phyloP scores from a whole-genome alignment of 2,329 filamentous ascomycete genomes.

The Fusarium albidum region DNA sequence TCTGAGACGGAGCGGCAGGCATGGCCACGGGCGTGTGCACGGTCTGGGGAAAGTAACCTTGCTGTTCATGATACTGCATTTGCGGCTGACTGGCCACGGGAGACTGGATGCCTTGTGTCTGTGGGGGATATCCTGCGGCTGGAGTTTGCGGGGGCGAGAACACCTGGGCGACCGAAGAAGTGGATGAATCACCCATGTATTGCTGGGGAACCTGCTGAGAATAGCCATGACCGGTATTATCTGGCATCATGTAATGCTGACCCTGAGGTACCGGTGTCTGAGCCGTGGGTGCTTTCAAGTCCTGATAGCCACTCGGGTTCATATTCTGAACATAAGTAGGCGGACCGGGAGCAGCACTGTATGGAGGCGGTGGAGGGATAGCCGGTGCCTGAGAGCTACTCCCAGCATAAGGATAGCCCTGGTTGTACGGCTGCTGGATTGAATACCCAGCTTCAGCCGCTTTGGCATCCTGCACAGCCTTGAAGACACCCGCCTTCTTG shows the following conservation, averaged over 20 bases:
- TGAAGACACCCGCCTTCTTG: conserved; percentile 43
- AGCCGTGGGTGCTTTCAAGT: conserved; percentile 4
- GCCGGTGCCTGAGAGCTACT: conserved; percentile 11
- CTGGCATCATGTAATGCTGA: not conserved
- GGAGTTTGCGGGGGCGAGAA: conserved; percentile 17
- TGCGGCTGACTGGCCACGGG: not conserved
- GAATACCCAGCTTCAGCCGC: conserved; percentile 38
- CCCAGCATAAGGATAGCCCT: conserved; percentile 4
- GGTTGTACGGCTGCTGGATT: conserved; percentile 26
- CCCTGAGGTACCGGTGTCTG: not conserved
- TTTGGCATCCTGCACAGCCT: conserved; percentile 42
- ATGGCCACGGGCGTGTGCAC: not conserved
- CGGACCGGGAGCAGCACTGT: conserved; percentile 5
- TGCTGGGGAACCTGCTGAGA: not conserved
- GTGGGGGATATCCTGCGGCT: not conserved
- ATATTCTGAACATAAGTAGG: not conserved
- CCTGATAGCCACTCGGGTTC: conserved; percentile 4
- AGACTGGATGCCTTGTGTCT: not conserved
- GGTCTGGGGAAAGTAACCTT: not conserved
- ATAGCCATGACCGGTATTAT: not conserved
- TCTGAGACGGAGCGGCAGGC: not conserved
- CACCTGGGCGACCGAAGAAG: not conserved
- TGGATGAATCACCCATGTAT: not conserved
- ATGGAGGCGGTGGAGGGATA: conserved; percentile 23
- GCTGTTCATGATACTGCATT: not conserved